Percentiles rank a stretch among this genome's conserved stretches.
Evolutionary conservation across 2,329 filamentous ascomycete species (phyloP).

Genomic region (Calonectria fujianensis): DNA sequence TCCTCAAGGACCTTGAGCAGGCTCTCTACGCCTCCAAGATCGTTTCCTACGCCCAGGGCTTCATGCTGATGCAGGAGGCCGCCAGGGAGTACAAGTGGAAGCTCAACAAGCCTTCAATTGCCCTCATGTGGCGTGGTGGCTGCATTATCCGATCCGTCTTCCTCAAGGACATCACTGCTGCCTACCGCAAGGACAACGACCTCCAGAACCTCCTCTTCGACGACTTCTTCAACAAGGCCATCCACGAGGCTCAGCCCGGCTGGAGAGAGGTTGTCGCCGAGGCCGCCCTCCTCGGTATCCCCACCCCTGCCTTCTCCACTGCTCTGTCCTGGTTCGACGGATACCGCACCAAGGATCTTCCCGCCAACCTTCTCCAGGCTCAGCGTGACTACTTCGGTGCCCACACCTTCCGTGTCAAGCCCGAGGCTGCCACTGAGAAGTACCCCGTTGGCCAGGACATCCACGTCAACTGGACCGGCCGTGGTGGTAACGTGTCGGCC

Average conservation of each 20-base stretch:
- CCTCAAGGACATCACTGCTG: constrained; percentile 99
- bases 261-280: constrained; percentile 95
- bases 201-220: constrained; percentile 99
- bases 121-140: constrained; percentile 99
- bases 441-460: constrained; percentile 91
- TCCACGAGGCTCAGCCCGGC: constrained; percentile 94
- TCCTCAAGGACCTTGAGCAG: constrained; percentile 98
- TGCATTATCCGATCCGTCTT: constrained; percentile 99
- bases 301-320: constrained; percentile 96
- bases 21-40: constrained; percentile 99
- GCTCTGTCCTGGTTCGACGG: constrained; percentile 99
- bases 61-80: constrained; percentile 99
- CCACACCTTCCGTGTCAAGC: constrained; percentile 93
- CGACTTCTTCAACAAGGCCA: constrained; percentile 99
- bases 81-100: constrained; percentile 98
- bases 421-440: constrained; percentile 83
- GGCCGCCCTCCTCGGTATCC: constrained; percentile 94
- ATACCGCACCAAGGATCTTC: constrained; percentile 97
- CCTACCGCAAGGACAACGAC: constrained; percentile 94
- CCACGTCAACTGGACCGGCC: constrained; percentile 99
- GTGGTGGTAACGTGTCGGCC: constrained; percentile 96
- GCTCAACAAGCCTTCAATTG: constrained; percentile 99
- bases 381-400: constrained; percentile 99
- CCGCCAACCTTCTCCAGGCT: constrained; percentile 98
- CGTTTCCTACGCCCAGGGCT: constrained; percentile 99